phyloP scores from a whole-genome alignment of 331 rosid species.

The Quercus lobata region DNA sequence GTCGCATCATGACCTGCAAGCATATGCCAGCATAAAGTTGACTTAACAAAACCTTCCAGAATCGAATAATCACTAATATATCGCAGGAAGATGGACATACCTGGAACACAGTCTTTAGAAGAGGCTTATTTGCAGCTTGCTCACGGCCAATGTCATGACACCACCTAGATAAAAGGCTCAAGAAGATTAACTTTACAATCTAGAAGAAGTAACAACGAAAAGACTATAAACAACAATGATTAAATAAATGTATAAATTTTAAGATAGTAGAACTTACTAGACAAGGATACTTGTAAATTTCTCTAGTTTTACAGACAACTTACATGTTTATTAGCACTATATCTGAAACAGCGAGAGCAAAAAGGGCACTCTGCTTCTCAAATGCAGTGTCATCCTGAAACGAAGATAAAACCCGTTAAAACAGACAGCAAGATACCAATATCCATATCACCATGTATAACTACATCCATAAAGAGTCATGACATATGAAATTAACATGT shows the following conservation, averaged over 20 bases:
- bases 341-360: slow-evolving; percentile 99
- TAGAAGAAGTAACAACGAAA: slow-evolving; percentile 2
- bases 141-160: slow-evolving; percentile 99
- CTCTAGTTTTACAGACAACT: slow-evolving; percentile 21
- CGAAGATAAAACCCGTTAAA: slow-evolving; percentile 15
- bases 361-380: slow-evolving; percentile 99
- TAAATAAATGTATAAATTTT: background rate
- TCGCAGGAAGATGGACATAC: slow-evolving; percentile 32
- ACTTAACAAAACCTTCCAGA: slow-evolving; percentile 1
- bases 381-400: slow-evolving; percentile 95
- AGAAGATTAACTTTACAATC: slow-evolving; percentile 14
- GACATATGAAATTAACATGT: too few relatives aligned
- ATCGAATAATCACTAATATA: slow-evolving; percentile 2
- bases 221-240: background rate
- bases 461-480: too few relatives aligned
- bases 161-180: slow-evolving; percentile 63
- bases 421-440: slow-evolving; percentile 7
- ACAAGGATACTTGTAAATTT: background rate
- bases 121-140: slow-evolving; percentile 99
- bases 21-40: slow-evolving; percentile 14
- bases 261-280: background rate
- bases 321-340: slow-evolving; percentile 96
- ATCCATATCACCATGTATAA: background rate
- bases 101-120: slow-evolving; percentile 94
- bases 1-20: slow-evolving; percentile 97